Evolutionary conservation across 257 asterid species (phyloP).

Genomic region (Ilex asprella): DNA sequence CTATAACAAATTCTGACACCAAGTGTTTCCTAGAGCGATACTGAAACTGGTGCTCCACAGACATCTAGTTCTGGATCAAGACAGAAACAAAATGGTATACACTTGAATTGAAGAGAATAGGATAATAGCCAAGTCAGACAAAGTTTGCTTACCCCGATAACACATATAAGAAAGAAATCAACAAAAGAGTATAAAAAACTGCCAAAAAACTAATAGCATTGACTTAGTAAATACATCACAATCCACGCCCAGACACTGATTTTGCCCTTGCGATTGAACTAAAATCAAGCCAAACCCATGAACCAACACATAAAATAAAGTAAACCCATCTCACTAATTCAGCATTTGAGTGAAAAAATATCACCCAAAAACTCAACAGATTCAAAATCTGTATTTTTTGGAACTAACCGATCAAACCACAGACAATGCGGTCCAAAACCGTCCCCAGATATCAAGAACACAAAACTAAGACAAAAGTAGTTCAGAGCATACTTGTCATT

Average conservation of each 20-base stretch:
- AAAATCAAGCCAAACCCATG: not conserved
- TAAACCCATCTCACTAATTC: not conserved
- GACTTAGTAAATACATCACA: too few relatives aligned
- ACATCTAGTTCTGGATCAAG: not conserved
- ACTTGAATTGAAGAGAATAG: not conserved
- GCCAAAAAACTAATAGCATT: too few relatives aligned
- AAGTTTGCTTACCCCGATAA: too few relatives aligned
- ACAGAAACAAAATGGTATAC: not conserved
- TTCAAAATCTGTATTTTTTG: not conserved
- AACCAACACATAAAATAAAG: not conserved
- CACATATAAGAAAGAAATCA: too few relatives aligned
- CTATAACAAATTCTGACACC: not conserved
- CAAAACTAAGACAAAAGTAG: not conserved
- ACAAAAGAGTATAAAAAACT: too few relatives aligned
- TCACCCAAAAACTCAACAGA: not conserved
- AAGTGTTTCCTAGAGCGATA: not conserved
- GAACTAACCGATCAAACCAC: not conserved
- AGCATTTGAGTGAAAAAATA: not conserved
- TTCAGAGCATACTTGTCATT: conserved; percentile 8
- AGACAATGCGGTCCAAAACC: not conserved
- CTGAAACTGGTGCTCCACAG: not conserved
- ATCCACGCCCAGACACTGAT: not conserved
- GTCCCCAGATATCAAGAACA: not conserved
- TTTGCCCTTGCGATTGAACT: not conserved
- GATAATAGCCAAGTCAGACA: not conserved